A percentile compares a stretch with the other conserved stretches of the same genome.
Conservation (phyloP, 176 grass and related monocot species). For the Musa itinerans region DNA sequence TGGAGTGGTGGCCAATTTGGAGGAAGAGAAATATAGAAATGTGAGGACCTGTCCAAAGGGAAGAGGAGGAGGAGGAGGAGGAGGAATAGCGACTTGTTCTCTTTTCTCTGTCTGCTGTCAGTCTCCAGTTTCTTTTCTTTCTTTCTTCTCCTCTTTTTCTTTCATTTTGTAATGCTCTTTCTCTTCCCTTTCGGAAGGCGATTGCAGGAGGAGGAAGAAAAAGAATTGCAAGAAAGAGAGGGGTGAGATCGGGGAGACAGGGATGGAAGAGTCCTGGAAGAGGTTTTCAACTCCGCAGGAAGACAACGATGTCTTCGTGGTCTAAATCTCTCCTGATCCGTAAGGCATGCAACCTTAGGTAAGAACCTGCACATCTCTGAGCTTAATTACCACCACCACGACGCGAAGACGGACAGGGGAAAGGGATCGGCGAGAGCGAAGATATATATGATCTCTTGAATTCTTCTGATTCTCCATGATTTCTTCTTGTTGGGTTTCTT, state of each 20-base stretch:
- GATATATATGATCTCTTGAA: too few relatives aligned
- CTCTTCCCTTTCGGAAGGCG: slow-evolving; percentile 83
- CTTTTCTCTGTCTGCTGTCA: slow-evolving; percentile 41
- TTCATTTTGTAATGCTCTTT: background rate
- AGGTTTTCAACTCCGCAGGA: slow-evolving; percentile 41
- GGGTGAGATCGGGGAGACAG: slow-evolving; percentile 47
- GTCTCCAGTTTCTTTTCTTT: slow-evolving; percentile 11
- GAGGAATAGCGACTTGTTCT: slow-evolving; percentile 66
- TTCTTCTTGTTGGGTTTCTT: background rate
- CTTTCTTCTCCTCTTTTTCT: too few relatives aligned
- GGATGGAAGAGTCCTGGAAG: slow-evolving; percentile 20
- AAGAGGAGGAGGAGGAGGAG: slow-evolving; percentile 3
- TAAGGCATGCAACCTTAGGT: background rate
- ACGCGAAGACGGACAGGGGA: too few relatives aligned
- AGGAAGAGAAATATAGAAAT: slow-evolving; percentile 29
- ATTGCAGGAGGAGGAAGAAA: slow-evolving; percentile 56
- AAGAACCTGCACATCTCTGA: background rate
- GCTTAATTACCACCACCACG: too few relatives aligned
- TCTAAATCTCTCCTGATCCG: background rate
- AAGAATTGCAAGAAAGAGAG: slow-evolving; percentile 35
- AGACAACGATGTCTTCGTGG: slow-evolving; percentile 83
- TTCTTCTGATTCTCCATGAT: too few relatives aligned
- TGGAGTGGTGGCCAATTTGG: slow-evolving; percentile 73
- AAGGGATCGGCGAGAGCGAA: too few relatives aligned
- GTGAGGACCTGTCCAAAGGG: slow-evolving; percentile 18